Base-by-base conservation (phyloP, 495 filamentous ascomycete genomes). In the Penicillium bialowiezense region DNA sequence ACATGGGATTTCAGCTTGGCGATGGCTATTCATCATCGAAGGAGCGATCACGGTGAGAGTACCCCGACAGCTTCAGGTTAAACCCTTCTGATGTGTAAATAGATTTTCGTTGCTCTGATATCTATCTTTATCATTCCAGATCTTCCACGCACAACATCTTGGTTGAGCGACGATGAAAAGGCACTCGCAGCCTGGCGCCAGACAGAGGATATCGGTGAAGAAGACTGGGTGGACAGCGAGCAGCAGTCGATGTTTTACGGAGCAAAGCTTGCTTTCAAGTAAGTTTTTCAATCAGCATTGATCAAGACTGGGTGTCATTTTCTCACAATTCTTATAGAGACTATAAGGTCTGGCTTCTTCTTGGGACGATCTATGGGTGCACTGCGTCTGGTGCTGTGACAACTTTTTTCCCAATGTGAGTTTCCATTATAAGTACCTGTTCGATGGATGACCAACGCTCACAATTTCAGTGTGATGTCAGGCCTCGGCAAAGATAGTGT, bases 151-250 rank as follows among this genome's bases (percentile, higher is more conserved):
- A 89, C 87, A 23, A 89, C 85, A 0, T 63, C 58, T 6, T 88
- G 87, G 85, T 64, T 90, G 10, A 83, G 71, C 6, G 77, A 84
- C 31, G 74, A 85, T 53, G 83, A 89, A 58, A 73, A 75, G 15
- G 69, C 76, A 4, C 68, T 89, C 12, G 86, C 84, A 14, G 62
- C 77, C 21, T 88, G 82, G 78, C 65, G 87, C 7, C 63, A 88
- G 3, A 74, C 84, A 50, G 84, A 86, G 55, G 87, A 91, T 58
- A 82, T 88, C 50, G 88, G 88, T 8, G 71, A 83, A 53, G 84
- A 87, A 53, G 86, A 90, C 60, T 84, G 79, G 83, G 60, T 75
- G 18, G 76, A 71, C 15, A 71, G 73, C 33, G 65, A 80, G 28
- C 58, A 84, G 19, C 84, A 81, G 48, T 77, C 78, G 12, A 77